Conservation (phyloP, 192 early-diverging fungal species). For the Mortierella claussenii region DNA sequence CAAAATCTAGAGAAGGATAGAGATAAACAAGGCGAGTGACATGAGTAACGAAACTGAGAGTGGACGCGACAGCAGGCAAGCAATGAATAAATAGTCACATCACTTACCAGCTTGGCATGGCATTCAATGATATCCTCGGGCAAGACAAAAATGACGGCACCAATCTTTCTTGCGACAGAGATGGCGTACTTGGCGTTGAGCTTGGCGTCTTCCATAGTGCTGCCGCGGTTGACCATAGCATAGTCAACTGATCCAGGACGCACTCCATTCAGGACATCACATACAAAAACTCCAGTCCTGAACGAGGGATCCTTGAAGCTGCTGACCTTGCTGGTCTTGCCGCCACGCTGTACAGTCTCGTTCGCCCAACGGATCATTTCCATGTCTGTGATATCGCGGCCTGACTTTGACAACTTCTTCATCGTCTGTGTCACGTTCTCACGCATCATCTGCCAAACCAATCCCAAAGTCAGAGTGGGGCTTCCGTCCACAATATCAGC, state of each 20-base stretch:
- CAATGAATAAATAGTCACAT: no score
- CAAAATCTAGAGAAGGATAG: slow-evolving; percentile 72
- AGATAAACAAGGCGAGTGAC: neutral
- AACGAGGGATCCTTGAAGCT: slow-evolving; percentile 89
- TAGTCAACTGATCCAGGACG: slow-evolving; percentile 94
- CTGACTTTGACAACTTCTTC: slow-evolving; percentile 82
- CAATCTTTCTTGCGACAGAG: slow-evolving; percentile 98
- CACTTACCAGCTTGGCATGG: slow-evolving; percentile 91
- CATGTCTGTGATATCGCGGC: slow-evolving; percentile 86
- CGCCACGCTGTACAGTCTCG: slow-evolving; percentile 71
- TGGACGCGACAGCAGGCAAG: no score
- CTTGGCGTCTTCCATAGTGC: slow-evolving; percentile 83
- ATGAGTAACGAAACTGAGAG: slow-evolving; percentile 4
- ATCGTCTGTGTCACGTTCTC: slow-evolving; percentile 95
- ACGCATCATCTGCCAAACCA: slow-evolving; percentile 99
- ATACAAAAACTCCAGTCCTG: slow-evolving; percentile 83
- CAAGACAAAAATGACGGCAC: slow-evolving; percentile 97
- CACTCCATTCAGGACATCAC: slow-evolving; percentile 94
- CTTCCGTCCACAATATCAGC: slow-evolving; percentile 93
- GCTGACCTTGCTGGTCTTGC: slow-evolving; percentile 74
- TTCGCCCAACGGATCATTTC: slow-evolving; percentile 99
- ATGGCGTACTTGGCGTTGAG: slow-evolving; percentile 97
- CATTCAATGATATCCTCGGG: slow-evolving; percentile 99
- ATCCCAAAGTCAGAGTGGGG: slow-evolving; percentile 88
- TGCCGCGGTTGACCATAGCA: slow-evolving; percentile 79